Evolutionary conservation across 495 filamentous ascomycete species (phyloP), one percentile per base, ranked within the genome.

Genomic region (Xylaria nigripes): DNA sequence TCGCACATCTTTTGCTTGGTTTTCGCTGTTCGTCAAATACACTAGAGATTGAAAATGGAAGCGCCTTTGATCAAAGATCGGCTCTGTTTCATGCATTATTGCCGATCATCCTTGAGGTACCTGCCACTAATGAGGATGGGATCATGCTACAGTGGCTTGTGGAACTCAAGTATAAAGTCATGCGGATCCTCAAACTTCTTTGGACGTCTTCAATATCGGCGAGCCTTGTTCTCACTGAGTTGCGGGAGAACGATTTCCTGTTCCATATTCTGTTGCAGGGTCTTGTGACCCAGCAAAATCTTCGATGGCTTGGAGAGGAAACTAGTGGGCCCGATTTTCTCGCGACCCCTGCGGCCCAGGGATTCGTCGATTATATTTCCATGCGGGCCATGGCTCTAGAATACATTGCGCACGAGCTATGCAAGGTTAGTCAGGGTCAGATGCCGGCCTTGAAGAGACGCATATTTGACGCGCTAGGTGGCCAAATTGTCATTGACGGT

Each of bases 1-100:
- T 97, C 44, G 91, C 92, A 2, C 93, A 99, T 68, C 75, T 93
- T 41, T 70, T 99, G 18, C 85, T 99, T 19, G 93, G 93, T 0
- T 96, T 99, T 64, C 74, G 76, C 27, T 91, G 88, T 60, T 77
- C 81, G 22, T 76, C 82, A 19, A 78, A 78, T 46, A 72, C 74
- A n/a, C 70, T 96, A 16, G 80, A 78, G 46, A 69, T 93, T 22
- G 70, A 82, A 42, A 62, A 79, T 0, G 74, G 79, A 23, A 76
- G 89, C 27, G 64, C 83, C 6, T 90, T 95, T 59, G 77, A 81
- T 30, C 66, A 78, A 18, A 75, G 80, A 22, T 74, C 73, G 46
- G 92, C 94, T 6, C 76, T 99, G 25, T 86, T 97, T 61, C 91
- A 99, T 71, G 73, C 80, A 19, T 77, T 97, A 22, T 71, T 95